Evolutionary conservation across 495 filamentous ascomycete species (phyloP), one percentile per base, ranked within the genome.

Genomic region (Clavariopsis aquatica): DNA sequence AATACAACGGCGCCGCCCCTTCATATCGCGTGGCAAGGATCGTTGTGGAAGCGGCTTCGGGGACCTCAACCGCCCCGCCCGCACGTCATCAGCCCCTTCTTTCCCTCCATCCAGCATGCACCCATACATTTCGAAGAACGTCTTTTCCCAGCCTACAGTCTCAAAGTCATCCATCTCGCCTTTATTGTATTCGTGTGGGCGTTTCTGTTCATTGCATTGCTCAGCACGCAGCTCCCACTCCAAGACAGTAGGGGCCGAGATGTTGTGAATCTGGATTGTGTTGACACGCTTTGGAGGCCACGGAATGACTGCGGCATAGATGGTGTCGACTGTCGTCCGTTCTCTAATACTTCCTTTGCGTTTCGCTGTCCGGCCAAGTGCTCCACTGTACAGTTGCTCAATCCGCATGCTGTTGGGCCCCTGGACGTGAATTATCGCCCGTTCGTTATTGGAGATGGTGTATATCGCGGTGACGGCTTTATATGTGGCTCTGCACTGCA

Each of bases 351-450:
- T 15, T 69, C 68, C 6, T 66, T 78, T 36, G 71, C 71, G 23
- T 78, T 78, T 58, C 62, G 76, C 15, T 78, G 76, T 66, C 76
- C 75, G 7, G 73, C 76, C 0, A 70, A 75, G 15, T 78, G 76
- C 59, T 43, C 55, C 19, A 58, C 57, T 31, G 61, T 59, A 2
- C 47, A 72, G 20, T 31, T 77, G 7, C 59, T 76, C 19, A 74
- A 76, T 43, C 72, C 76, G 19, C 71, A 72, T 53, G 69, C 74
- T 17, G 70, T 78, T 8, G 76, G 76, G 10, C 72, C 69, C 29
- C 56, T 75, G 19, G 71, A 76, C 41, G 62, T 76, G 46, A 72
- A 66, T 47, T 77, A 78, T 57, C 57, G 61, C 36, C 68, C 75
- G 2, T 60, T 78, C 10, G 74, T 77, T 10, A 60, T 78, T 22